A percentile compares a stretch with the other conserved stretches of the same genome.
Conservation (phyloP, 129 eudicot genomes). For the Lactuca sativa region DNA sequence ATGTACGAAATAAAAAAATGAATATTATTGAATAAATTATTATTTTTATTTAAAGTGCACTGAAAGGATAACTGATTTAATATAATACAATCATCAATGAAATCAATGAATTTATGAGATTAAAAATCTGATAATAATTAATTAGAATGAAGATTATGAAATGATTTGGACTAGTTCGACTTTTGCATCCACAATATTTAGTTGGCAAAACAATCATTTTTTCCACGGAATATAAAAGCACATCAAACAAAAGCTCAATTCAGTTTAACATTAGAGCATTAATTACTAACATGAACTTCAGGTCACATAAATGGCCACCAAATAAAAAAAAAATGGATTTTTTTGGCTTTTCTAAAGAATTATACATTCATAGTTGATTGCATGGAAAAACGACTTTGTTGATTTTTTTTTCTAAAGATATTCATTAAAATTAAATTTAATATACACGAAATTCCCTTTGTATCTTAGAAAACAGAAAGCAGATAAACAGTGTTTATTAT, state of each 20-base stretch:
- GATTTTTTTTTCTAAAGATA: background rate
- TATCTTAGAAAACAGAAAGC: too few relatives aligned
- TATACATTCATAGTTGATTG: background rate
- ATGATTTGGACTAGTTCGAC: background rate
- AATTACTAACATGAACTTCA: background rate
- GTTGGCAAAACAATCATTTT: background rate
- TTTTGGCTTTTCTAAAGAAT: background rate
- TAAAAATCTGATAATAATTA: background rate
- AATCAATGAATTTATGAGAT: background rate
- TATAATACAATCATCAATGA: background rate
- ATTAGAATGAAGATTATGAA: background rate
- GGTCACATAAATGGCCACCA: background rate
- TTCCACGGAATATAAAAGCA: background rate
- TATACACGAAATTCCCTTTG: too few relatives aligned
- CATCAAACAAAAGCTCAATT: background rate
- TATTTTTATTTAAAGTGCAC: too few relatives aligned
- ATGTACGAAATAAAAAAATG: too few relatives aligned
- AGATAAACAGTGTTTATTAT: too few relatives aligned
- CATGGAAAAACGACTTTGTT: background rate
- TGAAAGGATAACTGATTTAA: background rate
- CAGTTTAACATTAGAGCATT: background rate
- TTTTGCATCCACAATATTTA: background rate
- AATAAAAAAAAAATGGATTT: too few relatives aligned
- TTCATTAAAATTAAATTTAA: too few relatives aligned
- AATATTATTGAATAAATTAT: too few relatives aligned